Evolutionary conservation across 2,329 filamentous ascomycete species (phyloP), one percentile per base, ranked within the genome.

Genomic region (Hypoxylon sp.): DNA sequence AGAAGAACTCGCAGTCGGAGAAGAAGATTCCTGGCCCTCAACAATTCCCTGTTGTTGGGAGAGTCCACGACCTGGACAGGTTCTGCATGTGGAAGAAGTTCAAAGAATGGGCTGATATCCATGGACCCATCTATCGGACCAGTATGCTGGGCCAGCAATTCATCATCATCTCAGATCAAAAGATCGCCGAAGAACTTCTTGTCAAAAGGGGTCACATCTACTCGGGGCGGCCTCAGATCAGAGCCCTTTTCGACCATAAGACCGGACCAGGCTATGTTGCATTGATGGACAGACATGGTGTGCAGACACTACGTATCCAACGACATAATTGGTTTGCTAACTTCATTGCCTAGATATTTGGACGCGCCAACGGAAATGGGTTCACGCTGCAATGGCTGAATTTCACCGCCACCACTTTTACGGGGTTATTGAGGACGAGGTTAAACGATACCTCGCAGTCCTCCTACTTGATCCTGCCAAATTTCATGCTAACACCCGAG

Each of bases 61-160:
- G 84, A 52, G 79, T 86, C 13, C 84, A 85, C 69, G 84, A 86
- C 65, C 70, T 86, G 1, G 81, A 84, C 7, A 79, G 81, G 46
- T 82, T 83, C 63, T 76, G 77, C 21, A 77, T 85, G 74, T 86
- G 84, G 84, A 80, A 84, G 71, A 86, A 85, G 76, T 85, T 86
- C 63, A 78, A 76, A 39, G 75, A 78, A 62, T 78, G 76, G 75
- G 75, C 71, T 4, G 75, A 78, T 55, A 72, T 72, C 13, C 65
- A 76, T 39, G 76, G 76, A 11, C 75, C 76, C 0, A 78, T 78
- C 31, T 78, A 77, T 58, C 73, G 76, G 58, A 78, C 76, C 7
- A 77, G 75, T 47, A 78, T 78, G 75, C 17, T 78, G 10, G 76
- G 76, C 11, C 75, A 78, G 62, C 67, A 75, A 6, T 78, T 78